These are phyloP conservation scores for Panicum miliaceum DNA, from an alignment of 176 grass and related monocot species.

Conservation along the genomic window DNA sequence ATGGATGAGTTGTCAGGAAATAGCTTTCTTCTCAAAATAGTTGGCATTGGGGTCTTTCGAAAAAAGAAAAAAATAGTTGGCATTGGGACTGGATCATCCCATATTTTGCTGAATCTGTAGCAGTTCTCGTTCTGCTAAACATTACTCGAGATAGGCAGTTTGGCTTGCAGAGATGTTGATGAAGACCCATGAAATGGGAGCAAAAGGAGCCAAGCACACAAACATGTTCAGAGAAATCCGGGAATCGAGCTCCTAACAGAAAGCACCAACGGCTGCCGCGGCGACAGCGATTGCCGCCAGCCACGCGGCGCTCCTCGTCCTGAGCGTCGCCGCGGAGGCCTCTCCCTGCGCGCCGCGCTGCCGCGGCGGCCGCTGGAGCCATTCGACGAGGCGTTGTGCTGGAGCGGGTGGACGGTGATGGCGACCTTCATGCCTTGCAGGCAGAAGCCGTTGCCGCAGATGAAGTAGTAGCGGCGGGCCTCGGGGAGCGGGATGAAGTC, in stretches of 20 bases:
- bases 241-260: neutral
- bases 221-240: neutral
- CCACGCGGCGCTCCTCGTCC: neutral
- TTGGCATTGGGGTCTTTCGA: neutral
- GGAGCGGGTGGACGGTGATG: constrained; percentile 49
- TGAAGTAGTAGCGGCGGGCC: constrained; percentile 71
- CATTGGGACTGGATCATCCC: neutral
- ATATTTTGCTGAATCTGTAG: neutral
- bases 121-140: neutral
- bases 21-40: neutral
- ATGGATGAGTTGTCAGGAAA: constrained; percentile 6
- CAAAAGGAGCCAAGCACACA: neutral
- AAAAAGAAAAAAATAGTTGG: neutral
- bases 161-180: neutral
- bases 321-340: neutral
- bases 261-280: neutral
- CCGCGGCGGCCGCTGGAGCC: neutral
- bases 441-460: constrained; percentile 89
- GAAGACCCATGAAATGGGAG: neutral
- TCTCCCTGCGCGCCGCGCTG: neutral
- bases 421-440: constrained; percentile 77
- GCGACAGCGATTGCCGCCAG: neutral
- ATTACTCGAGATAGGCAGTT: neutral
- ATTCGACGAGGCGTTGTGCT: constrained; percentile 18
- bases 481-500: constrained; percentile 75